Evolutionary conservation across 441 rosid species (phyloP).

Genomic region (Metrosideros polymorpha): DNA sequence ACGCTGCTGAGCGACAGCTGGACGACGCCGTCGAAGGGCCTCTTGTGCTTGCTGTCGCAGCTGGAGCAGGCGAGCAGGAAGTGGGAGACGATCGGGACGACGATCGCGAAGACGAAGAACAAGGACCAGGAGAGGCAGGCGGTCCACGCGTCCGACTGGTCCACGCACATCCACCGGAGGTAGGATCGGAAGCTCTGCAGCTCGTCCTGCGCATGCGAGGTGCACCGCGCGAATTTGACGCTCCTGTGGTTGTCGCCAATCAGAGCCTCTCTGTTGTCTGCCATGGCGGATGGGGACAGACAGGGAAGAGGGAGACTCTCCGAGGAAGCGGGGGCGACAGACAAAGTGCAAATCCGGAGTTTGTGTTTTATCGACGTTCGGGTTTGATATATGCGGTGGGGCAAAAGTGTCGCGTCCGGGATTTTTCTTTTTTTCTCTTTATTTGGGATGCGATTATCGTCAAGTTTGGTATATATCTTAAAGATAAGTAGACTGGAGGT

Average conservation of each 20-base stretch:
- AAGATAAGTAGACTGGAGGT: too few relatives aligned
- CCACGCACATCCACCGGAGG: slow-evolving; percentile 83
- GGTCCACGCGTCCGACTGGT: slow-evolving; percentile 51
- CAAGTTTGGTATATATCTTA: not conserved
- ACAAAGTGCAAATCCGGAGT: not conserved
- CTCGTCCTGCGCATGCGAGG: slow-evolving; percentile 67
- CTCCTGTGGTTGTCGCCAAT: not conserved
- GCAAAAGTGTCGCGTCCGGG: not conserved
- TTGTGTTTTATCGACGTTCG: not conserved
- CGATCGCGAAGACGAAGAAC: slow-evolving; percentile 49
- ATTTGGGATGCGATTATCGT: not conserved
- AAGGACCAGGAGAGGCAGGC: slow-evolving; percentile 61
- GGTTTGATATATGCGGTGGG: not conserved
- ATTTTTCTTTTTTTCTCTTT: not conserved
- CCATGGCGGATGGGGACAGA: slow-evolving; percentile 2
- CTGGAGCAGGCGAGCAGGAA: slow-evolving; percentile 58
- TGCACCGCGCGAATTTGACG: slow-evolving; percentile 30
- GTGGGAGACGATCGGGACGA: slow-evolving; percentile 64
- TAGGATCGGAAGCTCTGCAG: slow-evolving; percentile 60
- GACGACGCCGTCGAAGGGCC: slow-evolving; percentile 66
- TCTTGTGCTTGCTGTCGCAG: slow-evolving; percentile 56
- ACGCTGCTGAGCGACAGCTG: slow-evolving; percentile 71
- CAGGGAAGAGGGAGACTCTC: not conserved
- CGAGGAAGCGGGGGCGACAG: not conserved
- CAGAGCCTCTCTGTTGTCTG: slow-evolving; percentile 17